Evolutionary conservation across 2,329 filamentous ascomycete genomes (phyloP), one percentile per base, ranked within the genome.

Genomic region (Cercospora sp.): DNA sequence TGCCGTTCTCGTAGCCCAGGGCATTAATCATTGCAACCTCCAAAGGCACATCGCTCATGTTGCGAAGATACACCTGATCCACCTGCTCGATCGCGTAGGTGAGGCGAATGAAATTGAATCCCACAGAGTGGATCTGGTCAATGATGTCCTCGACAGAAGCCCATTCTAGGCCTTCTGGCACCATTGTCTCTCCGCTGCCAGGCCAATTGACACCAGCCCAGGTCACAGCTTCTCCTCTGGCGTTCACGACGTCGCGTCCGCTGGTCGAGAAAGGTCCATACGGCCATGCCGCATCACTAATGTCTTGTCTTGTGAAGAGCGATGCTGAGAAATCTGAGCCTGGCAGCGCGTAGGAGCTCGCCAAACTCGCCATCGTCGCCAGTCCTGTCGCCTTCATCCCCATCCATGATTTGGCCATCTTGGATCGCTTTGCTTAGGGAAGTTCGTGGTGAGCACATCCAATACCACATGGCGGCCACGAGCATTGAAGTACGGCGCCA

Each of bases 71-170:
- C 18, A 82, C 79, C 57, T 82, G 78, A 64, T 82, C 80, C 20
- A 82, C 73, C 75, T 80, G 78, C 63, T 82, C 79, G 58, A 80
- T 81, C 13, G 80, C 79, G 62, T 81, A 82, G 0, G 80, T 81
- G 71, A 82, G 76, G 2, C 77, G 73, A 55, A 78, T 75, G 42
- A 74, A 73, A 40, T 78, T 78, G 71, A 79, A 76, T 3, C 76
- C 77, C 8, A 78, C 65, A n/a, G 70, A 73, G 48, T 76, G 75
- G 26, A 79, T 72, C 53, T 75, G 76, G 28, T 70, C 64, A 6
- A 78, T 66, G 6, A 75, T 77, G 9, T 72, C 71, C 33, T 72
- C 72, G 13, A 78, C 74, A 1, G 73, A 75, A 16, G 70, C 68
- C 65, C 76, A 78, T 65, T 79, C 75, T 3, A 79, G 58, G 0